Base-by-base conservation (phyloP, 2,329 filamentous ascomycete genomes). In the Rhinocladiella mackenziei region DNA sequence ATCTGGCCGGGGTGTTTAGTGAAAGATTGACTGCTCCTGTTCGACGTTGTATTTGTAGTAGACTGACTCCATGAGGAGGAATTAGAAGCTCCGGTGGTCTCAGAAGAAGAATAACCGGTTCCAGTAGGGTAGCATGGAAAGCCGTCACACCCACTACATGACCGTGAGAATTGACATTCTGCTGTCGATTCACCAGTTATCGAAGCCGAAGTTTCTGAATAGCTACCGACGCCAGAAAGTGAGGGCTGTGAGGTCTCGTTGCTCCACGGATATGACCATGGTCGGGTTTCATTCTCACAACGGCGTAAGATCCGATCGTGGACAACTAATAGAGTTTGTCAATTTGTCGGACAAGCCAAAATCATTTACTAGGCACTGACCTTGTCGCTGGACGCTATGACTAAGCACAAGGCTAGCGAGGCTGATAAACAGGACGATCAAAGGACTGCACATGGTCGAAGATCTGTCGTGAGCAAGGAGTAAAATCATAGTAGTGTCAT, bases 231-330 rank as follows among this genome's bases (percentile, higher is more conserved):
- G 14, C 17, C 37, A 30, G 22, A 45, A 5, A 33, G 6, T 22
- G 43, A 28, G 15, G 22, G 19, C 5, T 22, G 22, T 11, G 14
- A 30, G 11, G 48, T 44, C 2, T 40, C 36, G 28, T 49, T 52
- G 33, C 39, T 33, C 37, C 42, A 45, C 15, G 28, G 35, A 34
- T 33, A 43, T 11, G 39, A 30, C 9, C 20, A 18, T 9, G 36
- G 22, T 31, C 42, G 36, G 15, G 45, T 44, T 37, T 51, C 44
- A 13, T 51, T 54, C 22, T 44, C 45, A 26, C 44, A 54, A 22
- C 45, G 45, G 17, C 42, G 51, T 14, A 53, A 17, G 22, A 45
- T 13, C 15, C 29, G 43, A 36, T 29, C 38, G 25, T 44, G 46
- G 17, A 25, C 23, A 20, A 38, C 50, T 53, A 31, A 20, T 9